A percentile compares a stretch with the other conserved stretches of the same genome.
Evolutionary conservation across 495 filamentous ascomycete genomes (phyloP).

Genomic region (Cudoniella acicularis): DNA sequence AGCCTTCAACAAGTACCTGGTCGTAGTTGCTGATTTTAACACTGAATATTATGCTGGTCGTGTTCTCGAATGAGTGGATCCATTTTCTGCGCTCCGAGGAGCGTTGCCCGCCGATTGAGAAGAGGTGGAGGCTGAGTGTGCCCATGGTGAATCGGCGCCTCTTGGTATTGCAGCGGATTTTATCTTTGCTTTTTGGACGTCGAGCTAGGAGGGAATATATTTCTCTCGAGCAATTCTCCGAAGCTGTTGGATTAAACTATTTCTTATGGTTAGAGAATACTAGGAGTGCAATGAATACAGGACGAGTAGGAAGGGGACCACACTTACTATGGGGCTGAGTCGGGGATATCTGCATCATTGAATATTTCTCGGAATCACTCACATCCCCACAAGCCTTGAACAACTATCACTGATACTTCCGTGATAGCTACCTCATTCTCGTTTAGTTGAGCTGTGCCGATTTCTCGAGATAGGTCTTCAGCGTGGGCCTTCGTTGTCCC

Average conservation of each 20-base stretch:
- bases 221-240: too few relatives aligned
- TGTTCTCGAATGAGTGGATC: slow-evolving; percentile 64
- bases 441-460: background rate
- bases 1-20: slow-evolving; percentile 61
- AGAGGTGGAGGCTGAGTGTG: slow-evolving; percentile 78
- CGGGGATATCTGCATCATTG: slow-evolving; percentile 62
- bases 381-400: background rate
- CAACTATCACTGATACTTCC: background rate
- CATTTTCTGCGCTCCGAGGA: slow-evolving; percentile 90
- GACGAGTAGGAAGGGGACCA: background rate
- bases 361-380: background rate
- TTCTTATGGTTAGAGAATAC: slow-evolving; percentile 17
- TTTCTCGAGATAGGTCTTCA: background rate
- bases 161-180: too few relatives aligned
- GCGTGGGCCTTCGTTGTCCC: slow-evolving; percentile 57
- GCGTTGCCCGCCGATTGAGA: slow-evolving; percentile 91
- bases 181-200: too few relatives aligned
- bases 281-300: background rate
- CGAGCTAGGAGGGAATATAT: too few relatives aligned
- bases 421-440: background rate
- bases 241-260: slow-evolving; percentile 92
- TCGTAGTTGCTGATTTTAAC: slow-evolving; percentile 83
- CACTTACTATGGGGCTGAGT: slow-evolving; percentile 92
- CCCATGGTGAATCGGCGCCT: slow-evolving; percentile 73
- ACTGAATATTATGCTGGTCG: slow-evolving; percentile 82